Percentiles rank a stretch among this genome's conserved stretches.
These are phyloP conservation scores for Trypanosoma rangeli DNA, from an alignment of 208 protist species.

Conservation along the genomic window DNA sequence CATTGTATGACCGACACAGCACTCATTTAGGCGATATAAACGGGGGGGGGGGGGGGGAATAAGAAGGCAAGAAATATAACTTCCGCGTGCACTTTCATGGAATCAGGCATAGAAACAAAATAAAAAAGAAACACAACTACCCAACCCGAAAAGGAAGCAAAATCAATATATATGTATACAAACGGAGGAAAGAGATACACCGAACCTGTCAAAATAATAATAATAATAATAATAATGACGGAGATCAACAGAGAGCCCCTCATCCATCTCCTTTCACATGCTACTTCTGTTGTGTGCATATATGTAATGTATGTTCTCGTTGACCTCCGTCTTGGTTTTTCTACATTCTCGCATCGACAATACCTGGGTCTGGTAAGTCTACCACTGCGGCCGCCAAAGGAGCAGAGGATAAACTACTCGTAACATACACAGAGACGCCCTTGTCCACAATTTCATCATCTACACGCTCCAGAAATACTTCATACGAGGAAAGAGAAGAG, in stretches of 20 bases:
- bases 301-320: not conserved
- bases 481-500: constrained; percentile 53
- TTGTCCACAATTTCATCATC: constrained; percentile 61
- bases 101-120: too few species aligned
- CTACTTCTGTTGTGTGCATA: too few species aligned
- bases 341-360: constrained; percentile 47
- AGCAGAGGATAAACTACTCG: not conserved
- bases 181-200: not conserved
- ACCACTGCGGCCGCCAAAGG: constrained; percentile 76
- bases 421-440: constrained; percentile 60
- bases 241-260: not conserved
- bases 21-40: not conserved
- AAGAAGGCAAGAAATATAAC: too few species aligned
- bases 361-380: constrained; percentile 75
- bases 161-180: too few species aligned
- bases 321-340: not conserved
- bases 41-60: too few species aligned
- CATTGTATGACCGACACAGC: not conserved
- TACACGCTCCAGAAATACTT: constrained; percentile 58
- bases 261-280: not conserved
- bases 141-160: not conserved
- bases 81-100: too few species aligned
- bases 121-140: too few species aligned
- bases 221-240: constrained; percentile 7
- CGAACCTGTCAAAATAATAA: constrained; percentile 12